Conservation (phyloP, 1,284 basidiomycete species). For the Apiotrichum porosum region DNA sequence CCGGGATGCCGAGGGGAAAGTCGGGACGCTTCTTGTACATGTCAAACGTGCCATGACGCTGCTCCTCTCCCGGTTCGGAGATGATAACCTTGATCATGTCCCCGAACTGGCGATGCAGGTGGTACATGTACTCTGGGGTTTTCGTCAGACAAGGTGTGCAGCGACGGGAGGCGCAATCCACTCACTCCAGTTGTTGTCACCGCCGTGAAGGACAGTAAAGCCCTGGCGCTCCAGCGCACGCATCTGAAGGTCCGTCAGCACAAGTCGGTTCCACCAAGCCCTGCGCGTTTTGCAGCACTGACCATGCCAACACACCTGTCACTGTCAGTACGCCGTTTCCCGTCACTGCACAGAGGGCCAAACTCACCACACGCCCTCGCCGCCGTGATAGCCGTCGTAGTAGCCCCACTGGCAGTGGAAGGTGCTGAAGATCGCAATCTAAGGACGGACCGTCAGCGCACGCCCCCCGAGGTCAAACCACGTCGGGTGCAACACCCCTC, state of each 20-base stretch:
- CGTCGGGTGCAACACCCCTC: background rate
- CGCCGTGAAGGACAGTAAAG: constrained; percentile 21
- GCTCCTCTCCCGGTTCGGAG: constrained; percentile 5
- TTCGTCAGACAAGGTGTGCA: too few relatives aligned
- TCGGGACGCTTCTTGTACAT: constrained; percentile 10
- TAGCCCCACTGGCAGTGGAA: constrained; percentile 13
- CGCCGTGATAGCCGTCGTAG: constrained; percentile 10
- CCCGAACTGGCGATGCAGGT: constrained; percentile 23
- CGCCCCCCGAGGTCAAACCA: background rate
- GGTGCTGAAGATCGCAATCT: constrained; percentile 4
- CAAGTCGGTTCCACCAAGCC: too few relatives aligned
- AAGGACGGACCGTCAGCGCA: background rate
- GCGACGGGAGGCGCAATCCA: background rate
- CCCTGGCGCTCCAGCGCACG: constrained; percentile 19
- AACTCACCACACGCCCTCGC: constrained; percentile 12
- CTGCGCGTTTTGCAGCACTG: too few relatives aligned
- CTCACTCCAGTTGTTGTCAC: constrained; percentile 24
- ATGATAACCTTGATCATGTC: constrained; percentile 21
- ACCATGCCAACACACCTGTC: constrained; percentile 7
- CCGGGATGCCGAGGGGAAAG: constrained; percentile 19
- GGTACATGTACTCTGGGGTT: constrained; percentile 22
- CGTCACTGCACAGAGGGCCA: too few relatives aligned
- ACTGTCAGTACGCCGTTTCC: too few relatives aligned
- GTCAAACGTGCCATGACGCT: constrained; percentile 4
- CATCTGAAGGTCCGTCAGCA: background rate